Evolutionary conservation across 768 basidiomycete genomes (phyloP).

Genomic region (Phanerodontia chrysosporium): DNA sequence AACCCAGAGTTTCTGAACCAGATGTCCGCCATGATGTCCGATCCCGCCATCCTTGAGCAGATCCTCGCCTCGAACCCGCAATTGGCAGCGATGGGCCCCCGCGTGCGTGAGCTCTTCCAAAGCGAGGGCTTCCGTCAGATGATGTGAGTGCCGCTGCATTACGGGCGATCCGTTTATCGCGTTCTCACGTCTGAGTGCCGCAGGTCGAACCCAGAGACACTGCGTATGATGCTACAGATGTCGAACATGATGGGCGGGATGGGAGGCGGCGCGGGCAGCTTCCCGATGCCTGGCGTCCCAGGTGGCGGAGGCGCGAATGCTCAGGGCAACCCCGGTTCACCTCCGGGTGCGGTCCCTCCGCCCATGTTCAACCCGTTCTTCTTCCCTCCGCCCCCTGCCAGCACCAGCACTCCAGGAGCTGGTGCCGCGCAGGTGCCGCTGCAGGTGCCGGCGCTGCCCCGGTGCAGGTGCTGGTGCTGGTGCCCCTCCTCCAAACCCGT

Average conservation of each 20-base stretch:
- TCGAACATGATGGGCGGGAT: constrained; percentile 42
- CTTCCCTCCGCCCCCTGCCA: constrained; percentile 16
- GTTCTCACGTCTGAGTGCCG: not conserved
- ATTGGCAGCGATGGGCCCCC: constrained; percentile 69
- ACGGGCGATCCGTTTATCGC: not conserved
- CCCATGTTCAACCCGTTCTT: constrained; percentile 21
- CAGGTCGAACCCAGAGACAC: constrained; percentile 71
- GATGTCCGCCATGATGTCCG: constrained; percentile 83
- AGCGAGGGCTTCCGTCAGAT: constrained; percentile 71
- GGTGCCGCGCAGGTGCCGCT: constrained; percentile 19
- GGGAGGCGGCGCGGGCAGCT: constrained; percentile 27
- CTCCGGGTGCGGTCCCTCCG: constrained; percentile 13
- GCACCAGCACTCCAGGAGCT: not conserved
- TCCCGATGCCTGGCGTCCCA: constrained; percentile 64
- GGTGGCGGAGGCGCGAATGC: not conserved
- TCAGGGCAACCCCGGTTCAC: not conserved
- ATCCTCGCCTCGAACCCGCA: constrained; percentile 81
- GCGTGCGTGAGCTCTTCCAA: constrained; percentile 75
- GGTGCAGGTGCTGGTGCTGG: constrained; percentile 20
- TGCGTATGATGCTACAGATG: constrained; percentile 78
- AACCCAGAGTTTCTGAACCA: constrained; percentile 82
- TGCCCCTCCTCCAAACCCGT: constrained; percentile 18
- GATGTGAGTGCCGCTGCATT: constrained; percentile 45
- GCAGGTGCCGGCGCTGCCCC: constrained; percentile 16
- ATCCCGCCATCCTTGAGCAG: constrained; percentile 87